Base-by-base conservation (phyloP, 805 yeast species). In the Ogataea nitratoaversa region DNA sequence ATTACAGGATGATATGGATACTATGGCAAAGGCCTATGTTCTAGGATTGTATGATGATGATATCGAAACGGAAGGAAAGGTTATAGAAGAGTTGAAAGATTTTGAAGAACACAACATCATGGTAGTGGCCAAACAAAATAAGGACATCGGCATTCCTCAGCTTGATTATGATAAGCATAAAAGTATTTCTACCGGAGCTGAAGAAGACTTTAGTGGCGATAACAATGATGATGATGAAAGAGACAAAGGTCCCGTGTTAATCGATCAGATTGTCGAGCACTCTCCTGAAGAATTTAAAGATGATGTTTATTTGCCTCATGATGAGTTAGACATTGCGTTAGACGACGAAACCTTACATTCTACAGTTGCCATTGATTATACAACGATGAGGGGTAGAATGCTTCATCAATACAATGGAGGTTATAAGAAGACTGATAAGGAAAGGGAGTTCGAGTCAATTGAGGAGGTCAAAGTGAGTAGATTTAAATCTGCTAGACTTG, bases 381-480 rank as follows among this genome's bases (percentile, higher is more conserved):
- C 78, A 22, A 64, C 68, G 32, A 53, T 83, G 44, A 67, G 84
- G 35, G 74, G 75, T 37, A 69, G 68, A 43, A 66, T 85, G 47
- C 59, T 75, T 25, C 59, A 63, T 18, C 53, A 56, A 32, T 62
- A 62, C 31, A 66, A 71, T 27, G 76, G 76, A 1, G 80, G 80
- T 3, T 76, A 54, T 42, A 63, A 56, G 37, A 65, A 68, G 43
- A 61, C 72, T 1, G 73, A 71, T 2, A 62, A 66, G 36, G 85
- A 75, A 30, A 51, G 61, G 43, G 90, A 79, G 41, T 50, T 77
- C 16, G 95, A 84, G 52, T 88, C 87, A 0, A 63, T 84, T 6
- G 88, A 84, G 49, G 79, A 79, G 0, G 56, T 74, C 7, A 79
- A 69, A 43, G 64, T 76, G 1, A 84, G 95, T 54, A 66, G 88